Base-by-base conservation (phyloP, 2,329 filamentous ascomycete genomes). In the Ophiostoma himal-ulmi region DNA sequence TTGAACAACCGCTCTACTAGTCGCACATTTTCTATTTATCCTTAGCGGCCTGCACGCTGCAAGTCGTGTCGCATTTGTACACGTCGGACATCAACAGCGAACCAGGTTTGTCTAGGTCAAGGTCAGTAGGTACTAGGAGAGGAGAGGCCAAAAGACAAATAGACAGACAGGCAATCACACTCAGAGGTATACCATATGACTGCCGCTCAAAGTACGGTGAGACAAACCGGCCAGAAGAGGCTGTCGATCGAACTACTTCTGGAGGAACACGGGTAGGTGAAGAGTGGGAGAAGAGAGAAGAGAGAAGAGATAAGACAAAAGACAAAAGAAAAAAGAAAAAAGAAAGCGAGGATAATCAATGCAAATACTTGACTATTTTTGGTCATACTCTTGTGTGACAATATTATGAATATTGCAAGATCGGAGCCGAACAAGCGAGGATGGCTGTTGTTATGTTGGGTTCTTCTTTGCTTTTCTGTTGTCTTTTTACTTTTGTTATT, bases 11-110 rank as follows among this genome's bases (percentile, higher is more conserved):
- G 17, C 22, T 30, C 20, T 22, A 26, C 48, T 54, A 7, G 57
- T 34, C 57, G 34, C 57, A 60, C 57, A 60, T 30, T 57, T 57
- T 57, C 52, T 57, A 57, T 57, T 60, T 26, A 52, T 60, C 26
- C 22, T 22, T 60, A 60, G 57, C 26, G 52, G 52, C 57, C 57
- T 60, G 57, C 57, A 60, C 41, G 44, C 17, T 20, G 41, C 41
- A 44, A 44, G 57, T 22, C 48, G n/a, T 60, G 57, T 60, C 57
- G 57, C 26, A 60, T 60, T 60, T 60, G 57, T 60, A 60, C 57
- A 60, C 57, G 57, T 60, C 57, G 57, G 34, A 26, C 26, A 34
- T 22, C 39, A 11, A 41, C 39, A 41, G 8, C 39, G 39, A 22
- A 22, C 20, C 48, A 22, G 52, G n/a, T 57, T 22, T 26, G 22